phyloP scores from a whole-genome alignment of 169 alveolate species.

The Eimeria sp. region DNA sequence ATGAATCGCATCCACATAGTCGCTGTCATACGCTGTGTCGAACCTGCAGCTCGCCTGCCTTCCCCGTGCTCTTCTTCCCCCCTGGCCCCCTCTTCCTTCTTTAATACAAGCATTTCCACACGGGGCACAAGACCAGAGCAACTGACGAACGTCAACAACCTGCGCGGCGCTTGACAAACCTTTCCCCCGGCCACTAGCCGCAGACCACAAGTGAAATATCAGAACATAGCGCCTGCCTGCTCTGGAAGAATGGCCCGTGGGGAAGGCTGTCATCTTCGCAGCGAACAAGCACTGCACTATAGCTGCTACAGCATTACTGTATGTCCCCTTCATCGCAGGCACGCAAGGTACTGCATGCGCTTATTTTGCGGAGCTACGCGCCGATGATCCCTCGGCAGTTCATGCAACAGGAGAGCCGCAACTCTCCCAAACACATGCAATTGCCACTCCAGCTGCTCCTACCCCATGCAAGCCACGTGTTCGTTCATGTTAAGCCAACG shows the following conservation, averaged over 20 bases:
- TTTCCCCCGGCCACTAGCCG: background rate
- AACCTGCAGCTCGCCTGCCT: background rate
- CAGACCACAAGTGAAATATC: background rate
- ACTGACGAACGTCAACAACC: conserved; percentile 15
- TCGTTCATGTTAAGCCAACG: background rate
- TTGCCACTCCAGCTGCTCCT: background rate
- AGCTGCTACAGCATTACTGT: background rate
- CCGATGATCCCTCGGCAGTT: background rate
- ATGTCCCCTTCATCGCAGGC: background rate
- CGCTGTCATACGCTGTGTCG: background rate
- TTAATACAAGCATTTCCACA: background rate
- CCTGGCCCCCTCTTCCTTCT: background rate
- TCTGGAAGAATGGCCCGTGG: background rate
- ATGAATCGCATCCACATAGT: background rate
- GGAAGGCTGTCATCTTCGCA: background rate
- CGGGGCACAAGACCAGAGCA: background rate
- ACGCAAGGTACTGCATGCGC: background rate
- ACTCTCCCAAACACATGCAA: background rate
- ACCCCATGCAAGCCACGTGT: background rate
- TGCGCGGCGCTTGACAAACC: background rate
- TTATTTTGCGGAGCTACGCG: background rate
- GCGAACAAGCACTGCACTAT: background rate
- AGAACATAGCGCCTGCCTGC: background rate
- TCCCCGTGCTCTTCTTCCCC: background rate
- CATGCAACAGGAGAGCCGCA: background rate